Evolutionary conservation across 2,329 filamentous ascomycete genomes (phyloP).

Genomic region (Tolypocladium capitatum): DNA sequence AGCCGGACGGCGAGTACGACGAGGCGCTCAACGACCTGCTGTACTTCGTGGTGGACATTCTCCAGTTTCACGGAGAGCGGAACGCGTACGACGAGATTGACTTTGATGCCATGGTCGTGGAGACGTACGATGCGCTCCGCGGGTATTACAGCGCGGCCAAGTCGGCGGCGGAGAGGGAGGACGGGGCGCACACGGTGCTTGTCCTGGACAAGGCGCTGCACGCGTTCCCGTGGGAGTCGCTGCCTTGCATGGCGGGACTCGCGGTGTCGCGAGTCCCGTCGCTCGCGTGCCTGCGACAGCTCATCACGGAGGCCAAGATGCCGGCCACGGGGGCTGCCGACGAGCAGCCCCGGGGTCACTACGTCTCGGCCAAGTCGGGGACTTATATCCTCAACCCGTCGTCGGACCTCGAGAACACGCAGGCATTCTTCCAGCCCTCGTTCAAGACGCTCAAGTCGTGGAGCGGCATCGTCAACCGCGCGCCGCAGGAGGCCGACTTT

Average conservation of each 20-base stretch:
- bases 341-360: slow-evolving; percentile 28
- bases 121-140: slow-evolving; percentile 72
- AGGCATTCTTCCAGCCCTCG: slow-evolving; percentile 54
- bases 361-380: slow-evolving; percentile 41
- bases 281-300: slow-evolving; percentile 64
- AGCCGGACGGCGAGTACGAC: slow-evolving; percentile 61
- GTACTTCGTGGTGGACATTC: slow-evolving; percentile 90
- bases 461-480: slow-evolving; percentile 53
- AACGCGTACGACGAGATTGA: slow-evolving; percentile 98
- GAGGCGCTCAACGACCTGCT: slow-evolving; percentile 84
- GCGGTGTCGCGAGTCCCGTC: slow-evolving; percentile 84
- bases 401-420: slow-evolving; percentile 68
- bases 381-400: slow-evolving; percentile 85
- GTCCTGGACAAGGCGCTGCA: slow-evolving; percentile 87
- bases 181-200: slow-evolving; percentile 61
- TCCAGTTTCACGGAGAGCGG: slow-evolving; percentile 90
- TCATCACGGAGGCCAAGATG: slow-evolving; percentile 43
- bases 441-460: slow-evolving; percentile 58
- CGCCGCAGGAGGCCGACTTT: slow-evolving; percentile 69
- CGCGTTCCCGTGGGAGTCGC: slow-evolving; percentile 87
- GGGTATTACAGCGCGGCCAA: slow-evolving; percentile 53
- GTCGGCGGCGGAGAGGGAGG: slow-evolving; percentile 24
- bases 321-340: slow-evolving; percentile 3
- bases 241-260: slow-evolving; percentile 68
- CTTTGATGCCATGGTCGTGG: slow-evolving; percentile 81